Percentiles rank a stretch among this genome's conserved stretches.
phyloP scores from a whole-genome alignment of 2,329 filamentous ascomycete genomes.

The Cladosporium sp. region DNA sequence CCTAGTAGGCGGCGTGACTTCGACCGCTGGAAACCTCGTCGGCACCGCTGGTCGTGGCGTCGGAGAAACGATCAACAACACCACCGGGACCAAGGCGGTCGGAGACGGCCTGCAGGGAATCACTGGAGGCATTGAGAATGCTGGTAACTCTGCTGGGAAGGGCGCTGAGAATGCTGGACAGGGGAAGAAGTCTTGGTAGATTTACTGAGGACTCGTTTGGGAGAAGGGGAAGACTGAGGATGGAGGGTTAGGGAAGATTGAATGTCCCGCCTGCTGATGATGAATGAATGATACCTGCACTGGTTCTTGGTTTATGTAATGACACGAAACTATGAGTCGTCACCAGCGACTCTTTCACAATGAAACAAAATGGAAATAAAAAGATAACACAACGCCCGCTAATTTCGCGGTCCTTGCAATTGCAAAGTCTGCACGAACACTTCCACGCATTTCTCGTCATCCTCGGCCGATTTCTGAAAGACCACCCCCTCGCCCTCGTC shows the following conservation, averaged over 20 bases:
- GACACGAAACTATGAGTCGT: background rate
- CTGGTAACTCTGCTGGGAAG: slow-evolving; percentile 34
- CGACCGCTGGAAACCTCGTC: slow-evolving; percentile 50
- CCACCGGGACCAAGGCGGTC: slow-evolving; percentile 39
- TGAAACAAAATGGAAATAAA: no score
- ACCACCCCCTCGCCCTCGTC: background rate
- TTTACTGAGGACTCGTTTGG: no score
- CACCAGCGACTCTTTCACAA: no score
- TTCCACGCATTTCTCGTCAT: background rate
- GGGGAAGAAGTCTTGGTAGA: slow-evolving; percentile 33
- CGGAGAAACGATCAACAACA: slow-evolving; percentile 41
- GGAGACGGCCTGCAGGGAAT: slow-evolving; percentile 38
- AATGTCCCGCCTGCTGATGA: no score
- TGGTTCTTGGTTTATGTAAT: background rate
- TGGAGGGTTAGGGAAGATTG: no score
- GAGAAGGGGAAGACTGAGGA: no score
- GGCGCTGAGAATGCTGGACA: slow-evolving; percentile 45
- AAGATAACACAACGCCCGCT: background rate
- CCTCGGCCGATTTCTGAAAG: background rate
- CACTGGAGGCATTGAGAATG: slow-evolving; percentile 40
- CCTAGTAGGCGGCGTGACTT: slow-evolving; percentile 48
- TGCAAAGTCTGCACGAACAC: background rate
- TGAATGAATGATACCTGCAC: background rate
- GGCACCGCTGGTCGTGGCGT: slow-evolving; percentile 41
- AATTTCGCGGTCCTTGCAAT: slow-evolving; percentile 1